phyloP scores from a whole-genome alignment of 2,329 filamentous ascomycete species.

The Fusarium mexicanum region DNA sequence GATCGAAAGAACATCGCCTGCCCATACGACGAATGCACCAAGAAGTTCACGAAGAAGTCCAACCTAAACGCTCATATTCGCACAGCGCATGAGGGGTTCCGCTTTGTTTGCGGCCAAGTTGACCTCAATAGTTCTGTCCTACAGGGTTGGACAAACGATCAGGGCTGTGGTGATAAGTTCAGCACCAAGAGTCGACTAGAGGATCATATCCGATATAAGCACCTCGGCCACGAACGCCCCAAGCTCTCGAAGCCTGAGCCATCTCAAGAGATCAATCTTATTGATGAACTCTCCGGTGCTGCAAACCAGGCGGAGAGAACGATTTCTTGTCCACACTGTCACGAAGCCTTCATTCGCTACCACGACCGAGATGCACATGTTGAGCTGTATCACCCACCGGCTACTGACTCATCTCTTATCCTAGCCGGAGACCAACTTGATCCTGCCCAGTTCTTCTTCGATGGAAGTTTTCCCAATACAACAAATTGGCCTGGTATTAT shows the following conservation, averaged over 20 bases:
- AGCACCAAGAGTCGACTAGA: conserved; percentile 81
- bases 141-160: conserved; percentile 68
- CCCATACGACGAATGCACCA: conserved; percentile 73
- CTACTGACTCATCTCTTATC: conserved; percentile 37
- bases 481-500: conserved; percentile 39
- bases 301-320: conserved; percentile 54
- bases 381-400: conserved; percentile 42
- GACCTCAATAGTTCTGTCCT: conserved; percentile 68
- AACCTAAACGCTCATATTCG: conserved; percentile 85
- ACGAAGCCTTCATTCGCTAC: conserved; percentile 59
- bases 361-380: conserved; percentile 61
- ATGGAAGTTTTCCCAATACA: conserved; percentile 19
- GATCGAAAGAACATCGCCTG: conserved; percentile 75
- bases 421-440: conserved; percentile 36
- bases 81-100: conserved; percentile 77
- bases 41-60: conserved; percentile 82
- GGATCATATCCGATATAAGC: conserved; percentile 84
- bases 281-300: conserved; percentile 57
- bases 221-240: conserved; percentile 70
- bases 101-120: conserved; percentile 81
- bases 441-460: conserved; percentile 34
- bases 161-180: conserved; percentile 80
- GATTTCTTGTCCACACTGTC: conserved; percentile 58
- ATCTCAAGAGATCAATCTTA: conserved; percentile 42
- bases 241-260: conserved; percentile 38